These are phyloP conservation scores for Cyclotella cryptica DNA, from an alignment of 108 stramenopile genomes.

Conservation along the genomic window DNA sequence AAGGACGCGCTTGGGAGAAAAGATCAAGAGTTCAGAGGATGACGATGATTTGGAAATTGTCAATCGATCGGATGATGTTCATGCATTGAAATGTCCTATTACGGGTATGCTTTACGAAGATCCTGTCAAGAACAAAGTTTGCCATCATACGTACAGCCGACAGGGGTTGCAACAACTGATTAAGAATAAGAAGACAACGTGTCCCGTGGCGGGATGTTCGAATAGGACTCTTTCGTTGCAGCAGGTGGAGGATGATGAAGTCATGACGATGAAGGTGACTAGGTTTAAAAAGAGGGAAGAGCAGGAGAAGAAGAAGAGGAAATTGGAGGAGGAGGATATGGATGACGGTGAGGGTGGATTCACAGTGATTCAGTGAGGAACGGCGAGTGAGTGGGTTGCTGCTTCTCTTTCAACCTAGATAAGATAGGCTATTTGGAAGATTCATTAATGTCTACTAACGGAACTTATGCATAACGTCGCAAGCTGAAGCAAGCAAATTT, in stretches of 20 bases:
- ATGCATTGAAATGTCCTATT: conserved; percentile 69
- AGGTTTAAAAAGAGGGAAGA: conserved; percentile 59
- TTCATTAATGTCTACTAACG: too few species aligned
- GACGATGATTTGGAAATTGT: conserved; percentile 53
- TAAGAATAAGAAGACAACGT: conserved; percentile 36
- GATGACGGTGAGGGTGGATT: conserved; percentile 32
- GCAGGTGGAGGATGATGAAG: conserved; percentile 65
- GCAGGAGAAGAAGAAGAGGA: conserved; percentile 42
- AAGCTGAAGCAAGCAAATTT: too few species aligned
- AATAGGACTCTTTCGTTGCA: conserved; percentile 41
- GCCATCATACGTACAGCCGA: conserved; percentile 65
- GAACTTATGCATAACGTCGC: too few species aligned
- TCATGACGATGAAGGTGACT: conserved; percentile 59
- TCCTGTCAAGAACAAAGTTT: conserved; percentile 72
- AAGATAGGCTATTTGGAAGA: too few species aligned
- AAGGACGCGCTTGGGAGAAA: conserved; percentile 41
- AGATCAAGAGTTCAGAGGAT: conserved; percentile 37
- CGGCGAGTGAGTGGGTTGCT: neutral
- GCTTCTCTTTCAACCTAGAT: too few species aligned
- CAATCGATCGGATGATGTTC: conserved; percentile 28
- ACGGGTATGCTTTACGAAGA: conserved; percentile 63
- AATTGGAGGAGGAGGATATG: conserved; percentile 42
- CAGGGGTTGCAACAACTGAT: conserved; percentile 60
- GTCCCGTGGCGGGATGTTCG: conserved; percentile 74
- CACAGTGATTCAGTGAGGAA: conserved; percentile 38